phyloP scores from a whole-genome alignment of 148 eudicot species.

The Camellia lanceoleosa region DNA sequence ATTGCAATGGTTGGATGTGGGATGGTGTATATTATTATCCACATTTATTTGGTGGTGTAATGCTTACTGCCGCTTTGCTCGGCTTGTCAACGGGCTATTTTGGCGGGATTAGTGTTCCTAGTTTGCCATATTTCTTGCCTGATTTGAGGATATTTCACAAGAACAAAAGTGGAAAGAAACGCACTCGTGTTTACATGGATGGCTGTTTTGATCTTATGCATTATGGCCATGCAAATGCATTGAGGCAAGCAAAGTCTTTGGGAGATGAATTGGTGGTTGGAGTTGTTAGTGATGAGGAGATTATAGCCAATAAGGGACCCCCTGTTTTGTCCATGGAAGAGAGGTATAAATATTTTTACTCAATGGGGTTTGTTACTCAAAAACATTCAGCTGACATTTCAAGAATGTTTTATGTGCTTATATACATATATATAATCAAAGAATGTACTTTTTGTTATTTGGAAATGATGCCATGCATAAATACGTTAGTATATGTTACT shows the following conservation, averaged over 20 bases:
- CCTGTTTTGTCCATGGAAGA: constrained; percentile 94
- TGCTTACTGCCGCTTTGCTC: constrained; percentile 83
- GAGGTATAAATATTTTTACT: constrained; percentile 44
- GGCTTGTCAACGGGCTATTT: constrained; percentile 83
- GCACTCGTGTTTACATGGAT: constrained; percentile 87
- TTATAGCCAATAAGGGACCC: constrained; percentile 86
- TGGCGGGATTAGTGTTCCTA: constrained; percentile 62
- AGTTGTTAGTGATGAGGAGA: constrained; percentile 89
- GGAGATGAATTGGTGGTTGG: constrained; percentile 95
- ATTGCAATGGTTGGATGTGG: constrained; percentile 59
- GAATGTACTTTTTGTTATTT: background rate
- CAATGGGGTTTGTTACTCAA: background rate
- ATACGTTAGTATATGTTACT: background rate
- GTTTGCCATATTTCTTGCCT: constrained; percentile 63
- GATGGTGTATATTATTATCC: constrained; percentile 76
- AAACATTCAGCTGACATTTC: background rate
- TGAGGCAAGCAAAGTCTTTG: constrained; percentile 88
- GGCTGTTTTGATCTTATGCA: constrained; percentile 99
- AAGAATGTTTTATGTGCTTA: background rate
- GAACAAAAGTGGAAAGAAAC: constrained; percentile 53
- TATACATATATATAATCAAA: background rate
- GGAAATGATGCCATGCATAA: background rate
- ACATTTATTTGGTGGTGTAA: constrained; percentile 78
- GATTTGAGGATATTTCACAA: constrained; percentile 60
- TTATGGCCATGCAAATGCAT: constrained; percentile 96